Percentiles rank a stretch among this genome's conserved stretches.
Evolutionary conservation across 495 filamentous ascomycete species (phyloP).

Genomic region (Pyrenopolyporus hunteri): DNA sequence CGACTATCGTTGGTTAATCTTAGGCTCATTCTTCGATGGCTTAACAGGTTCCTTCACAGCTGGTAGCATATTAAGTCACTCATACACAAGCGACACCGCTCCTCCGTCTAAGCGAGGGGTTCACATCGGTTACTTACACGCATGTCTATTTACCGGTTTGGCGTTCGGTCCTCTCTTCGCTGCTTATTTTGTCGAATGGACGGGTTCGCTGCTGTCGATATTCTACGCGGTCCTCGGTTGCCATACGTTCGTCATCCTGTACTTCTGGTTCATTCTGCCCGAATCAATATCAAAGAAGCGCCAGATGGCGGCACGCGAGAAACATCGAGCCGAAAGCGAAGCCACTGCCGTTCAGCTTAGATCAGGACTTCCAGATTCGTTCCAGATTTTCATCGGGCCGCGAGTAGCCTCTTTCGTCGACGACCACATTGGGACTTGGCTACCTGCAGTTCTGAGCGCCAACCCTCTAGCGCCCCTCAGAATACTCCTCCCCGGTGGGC

Average conservation of each 20-base stretch:
- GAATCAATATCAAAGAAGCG: slow-evolving; percentile 78
- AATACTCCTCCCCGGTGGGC: slow-evolving; percentile 75
- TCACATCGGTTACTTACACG: slow-evolving; percentile 89
- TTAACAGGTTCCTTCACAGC: slow-evolving; percentile 85
- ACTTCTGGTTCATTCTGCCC: slow-evolving; percentile 72
- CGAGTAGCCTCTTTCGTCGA: slow-evolving; percentile 34
- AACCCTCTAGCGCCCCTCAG: slow-evolving; percentile 77
- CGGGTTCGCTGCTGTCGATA: slow-evolving; percentile 68
- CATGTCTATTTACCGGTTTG: slow-evolving; percentile 83
- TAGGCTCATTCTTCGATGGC: slow-evolving; percentile 79
- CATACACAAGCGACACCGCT: slow-evolving; percentile 90
- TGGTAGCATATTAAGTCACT: slow-evolving; percentile 76
- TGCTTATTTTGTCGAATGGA: slow-evolving; percentile 74
- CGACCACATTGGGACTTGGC: slow-evolving; percentile 49
- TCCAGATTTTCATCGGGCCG: slow-evolving; percentile 23
- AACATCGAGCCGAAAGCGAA: slow-evolving; percentile 53
- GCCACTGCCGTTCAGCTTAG: slow-evolving; percentile 21
- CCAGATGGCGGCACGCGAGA: slow-evolving; percentile 70
- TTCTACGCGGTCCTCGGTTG: slow-evolving; percentile 80
- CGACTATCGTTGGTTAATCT: slow-evolving; percentile 72
- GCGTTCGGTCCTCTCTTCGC: slow-evolving; percentile 82
- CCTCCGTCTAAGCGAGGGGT: slow-evolving; percentile 76
- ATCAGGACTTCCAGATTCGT: slow-evolving; percentile 31
- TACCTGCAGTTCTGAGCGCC: slow-evolving; percentile 39
- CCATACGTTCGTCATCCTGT: slow-evolving; percentile 72